phyloP scores from a whole-genome alignment of 768 basidiomycete species.

The Macrolepiota fuliginosa region DNA sequence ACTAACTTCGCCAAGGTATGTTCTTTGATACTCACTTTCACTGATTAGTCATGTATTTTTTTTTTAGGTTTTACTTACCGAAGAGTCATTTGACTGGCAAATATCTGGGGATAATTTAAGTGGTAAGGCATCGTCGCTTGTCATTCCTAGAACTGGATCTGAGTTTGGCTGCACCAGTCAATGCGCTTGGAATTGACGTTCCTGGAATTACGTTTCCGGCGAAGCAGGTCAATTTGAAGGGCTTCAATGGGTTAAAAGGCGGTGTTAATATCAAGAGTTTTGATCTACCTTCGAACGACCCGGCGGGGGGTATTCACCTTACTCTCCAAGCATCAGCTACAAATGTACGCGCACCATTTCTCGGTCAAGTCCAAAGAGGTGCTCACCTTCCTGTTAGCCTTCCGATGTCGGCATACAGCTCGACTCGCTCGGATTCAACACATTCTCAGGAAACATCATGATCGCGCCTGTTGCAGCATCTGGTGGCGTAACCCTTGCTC shows the following conservation, averaged over 20 bases:
- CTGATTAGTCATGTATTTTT: background rate
- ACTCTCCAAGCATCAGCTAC: slow-evolving; percentile 57
- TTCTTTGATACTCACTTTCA: background rate
- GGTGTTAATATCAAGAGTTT: slow-evolving; percentile 66
- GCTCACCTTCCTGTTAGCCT: slow-evolving; percentile 37
- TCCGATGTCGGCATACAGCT: slow-evolving; percentile 74
- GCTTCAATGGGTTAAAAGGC: slow-evolving; percentile 64
- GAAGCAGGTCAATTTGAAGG: slow-evolving; percentile 63
- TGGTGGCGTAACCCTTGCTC: slow-evolving; percentile 50
- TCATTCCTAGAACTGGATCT: background rate
- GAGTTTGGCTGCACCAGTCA: slow-evolving; percentile 35
- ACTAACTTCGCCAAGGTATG: slow-evolving; percentile 62
- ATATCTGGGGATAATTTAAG: slow-evolving; percentile 65
- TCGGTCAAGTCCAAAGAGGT: background rate
- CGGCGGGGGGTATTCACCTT: slow-evolving; percentile 67
- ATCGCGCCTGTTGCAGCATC: slow-evolving; percentile 58
- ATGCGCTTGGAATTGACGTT: slow-evolving; percentile 59
- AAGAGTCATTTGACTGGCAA: slow-evolving; percentile 67
- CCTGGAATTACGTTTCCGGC: slow-evolving; percentile 50
- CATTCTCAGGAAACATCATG: slow-evolving; percentile 47
- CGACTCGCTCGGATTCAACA: slow-evolving; percentile 58
- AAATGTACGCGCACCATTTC: slow-evolving; percentile 44
- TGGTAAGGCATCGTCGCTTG: slow-evolving; percentile 32
- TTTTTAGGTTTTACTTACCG: slow-evolving; percentile 51
- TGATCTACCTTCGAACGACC: slow-evolving; percentile 69